A percentile compares a stretch with the other conserved stretches of the same genome.
phyloP scores from a whole-genome alignment of 352 stramenopile genomes.

The Globisporangium nodosum region DNA sequence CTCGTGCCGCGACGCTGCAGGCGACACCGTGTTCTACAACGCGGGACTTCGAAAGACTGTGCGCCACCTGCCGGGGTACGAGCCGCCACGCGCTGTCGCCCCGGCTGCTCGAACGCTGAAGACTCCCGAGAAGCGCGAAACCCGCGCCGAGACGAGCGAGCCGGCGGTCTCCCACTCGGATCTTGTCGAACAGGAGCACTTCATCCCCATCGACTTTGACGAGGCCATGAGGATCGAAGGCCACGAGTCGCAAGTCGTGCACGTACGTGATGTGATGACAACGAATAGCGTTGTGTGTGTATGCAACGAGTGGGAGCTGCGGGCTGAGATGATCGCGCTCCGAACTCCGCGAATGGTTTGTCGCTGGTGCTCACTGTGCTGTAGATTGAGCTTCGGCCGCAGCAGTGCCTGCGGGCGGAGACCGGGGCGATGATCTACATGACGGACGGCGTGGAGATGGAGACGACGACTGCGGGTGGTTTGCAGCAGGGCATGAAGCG shows the following conservation, averaged over 20 bases:
- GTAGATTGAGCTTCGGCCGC: slow-evolving; percentile 81
- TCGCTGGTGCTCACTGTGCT: not conserved
- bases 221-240: slow-evolving; percentile 75
- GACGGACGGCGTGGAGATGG: slow-evolving; percentile 90
- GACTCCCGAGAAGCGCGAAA: slow-evolving; percentile 1
- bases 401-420: slow-evolving; percentile 91
- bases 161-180: slow-evolving; percentile 19
- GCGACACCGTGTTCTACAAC: slow-evolving; percentile 65
- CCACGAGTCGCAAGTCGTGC: slow-evolving; percentile 82
- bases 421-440: slow-evolving; percentile 95
- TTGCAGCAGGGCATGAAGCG: slow-evolving; percentile 82
- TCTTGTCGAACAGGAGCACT: slow-evolving; percentile 48
- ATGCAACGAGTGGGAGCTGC: not conserved
- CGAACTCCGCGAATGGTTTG: no score
- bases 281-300: not conserved
- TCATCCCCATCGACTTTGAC: slow-evolving; percentile 78
- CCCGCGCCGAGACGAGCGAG: slow-evolving; percentile 3
- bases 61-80: slow-evolving; percentile 35
- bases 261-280: slow-evolving; percentile 23
- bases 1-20: slow-evolving; percentile 17
- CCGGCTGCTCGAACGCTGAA: not conserved
- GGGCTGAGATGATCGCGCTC: not conserved
- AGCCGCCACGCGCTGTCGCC: not conserved
- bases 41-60: slow-evolving; percentile 54
- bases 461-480: slow-evolving; percentile 89